A percentile compares a stretch with the other conserved stretches of the same genome.
phyloP scores from a whole-genome alignment of 192 early-diverging fungal genomes.

The Coemansia sp. region DNA sequence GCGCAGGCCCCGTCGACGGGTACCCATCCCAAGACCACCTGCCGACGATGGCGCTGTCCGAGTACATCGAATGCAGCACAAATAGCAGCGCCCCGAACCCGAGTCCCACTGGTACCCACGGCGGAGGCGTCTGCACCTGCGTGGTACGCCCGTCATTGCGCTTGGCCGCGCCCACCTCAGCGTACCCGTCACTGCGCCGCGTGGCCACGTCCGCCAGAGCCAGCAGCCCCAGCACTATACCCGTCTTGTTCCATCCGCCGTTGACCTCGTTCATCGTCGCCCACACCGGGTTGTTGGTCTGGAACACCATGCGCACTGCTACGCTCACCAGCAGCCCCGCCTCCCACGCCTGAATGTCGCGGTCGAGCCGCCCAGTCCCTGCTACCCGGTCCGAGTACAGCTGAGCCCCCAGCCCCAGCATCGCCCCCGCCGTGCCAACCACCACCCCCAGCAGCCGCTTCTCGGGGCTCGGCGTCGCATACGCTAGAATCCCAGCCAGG shows the following conservation, averaged over 20 bases:
- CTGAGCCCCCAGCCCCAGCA: constrained; percentile 57
- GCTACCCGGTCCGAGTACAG: constrained; percentile 57
- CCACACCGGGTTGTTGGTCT: constrained; percentile 79
- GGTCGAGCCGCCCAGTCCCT: constrained; percentile 58
- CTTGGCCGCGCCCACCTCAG: constrained; percentile 28
- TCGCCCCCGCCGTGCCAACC: constrained; percentile 56
- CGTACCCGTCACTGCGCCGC: constrained; percentile 30
- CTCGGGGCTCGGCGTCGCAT: constrained; percentile 56
- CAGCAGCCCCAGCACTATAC: constrained; percentile 59
- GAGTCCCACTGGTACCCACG: constrained; percentile 55
- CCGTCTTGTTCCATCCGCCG: constrained; percentile 70
- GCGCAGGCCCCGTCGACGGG: constrained; percentile 68
- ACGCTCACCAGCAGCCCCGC: constrained; percentile 67
- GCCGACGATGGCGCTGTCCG: constrained; percentile 70
- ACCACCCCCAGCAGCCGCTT: constrained; percentile 59
- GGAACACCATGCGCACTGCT: constrained; percentile 71
- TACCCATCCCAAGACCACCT: constrained; percentile 75
- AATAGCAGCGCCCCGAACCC: constrained; percentile 69
- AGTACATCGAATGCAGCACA: constrained; percentile 71
- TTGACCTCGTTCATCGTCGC: constrained; percentile 72
- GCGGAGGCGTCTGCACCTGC: constrained; percentile 5
- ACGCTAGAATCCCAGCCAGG: constrained; percentile 63
- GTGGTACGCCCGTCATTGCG: constrained; percentile 24
- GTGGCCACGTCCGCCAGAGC: constrained; percentile 58
- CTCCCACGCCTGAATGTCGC: constrained; percentile 62